Evolutionary conservation across 331 rosid species (phyloP).

Genomic region (Quercus phellos): DNA sequence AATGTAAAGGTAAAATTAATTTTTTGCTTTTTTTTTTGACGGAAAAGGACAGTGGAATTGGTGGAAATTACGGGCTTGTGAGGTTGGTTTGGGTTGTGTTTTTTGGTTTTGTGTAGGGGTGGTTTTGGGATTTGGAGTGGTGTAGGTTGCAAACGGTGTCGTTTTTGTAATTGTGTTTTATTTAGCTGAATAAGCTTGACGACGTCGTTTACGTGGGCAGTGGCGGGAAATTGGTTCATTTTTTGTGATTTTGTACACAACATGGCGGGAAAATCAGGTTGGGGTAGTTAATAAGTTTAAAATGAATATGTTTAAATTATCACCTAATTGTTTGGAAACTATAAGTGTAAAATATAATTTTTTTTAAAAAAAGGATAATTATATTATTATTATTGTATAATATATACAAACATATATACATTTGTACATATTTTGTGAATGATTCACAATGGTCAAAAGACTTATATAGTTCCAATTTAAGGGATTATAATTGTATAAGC

Average conservation of each 20-base stretch:
- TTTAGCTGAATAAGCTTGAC: background rate
- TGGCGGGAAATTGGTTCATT: background rate
- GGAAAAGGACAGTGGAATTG: background rate
- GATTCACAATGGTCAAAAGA: too few species aligned
- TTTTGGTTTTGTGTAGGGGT: too few species aligned
- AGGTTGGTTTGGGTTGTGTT: too few species aligned
- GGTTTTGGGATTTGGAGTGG: too few species aligned
- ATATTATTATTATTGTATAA: too few species aligned
- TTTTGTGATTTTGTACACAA: background rate
- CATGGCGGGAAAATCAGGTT: background rate
- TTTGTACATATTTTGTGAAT: too few species aligned
- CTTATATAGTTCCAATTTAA: too few species aligned
- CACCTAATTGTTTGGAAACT: background rate
- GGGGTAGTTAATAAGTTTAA: background rate
- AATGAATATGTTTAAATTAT: background rate
- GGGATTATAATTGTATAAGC: too few species aligned
- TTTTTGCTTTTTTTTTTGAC: background rate
- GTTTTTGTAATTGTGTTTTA: background rate
- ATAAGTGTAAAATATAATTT: too few species aligned
- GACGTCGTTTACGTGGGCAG: background rate
- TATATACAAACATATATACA: too few species aligned
- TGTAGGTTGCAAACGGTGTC: background rate
- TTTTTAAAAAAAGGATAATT: too few species aligned
- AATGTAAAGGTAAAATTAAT: background rate
- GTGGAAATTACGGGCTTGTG: too few species aligned